Base-by-base conservation (phyloP, 2,329 filamentous ascomycete genomes). In the Rutstroemia sp. region DNA sequence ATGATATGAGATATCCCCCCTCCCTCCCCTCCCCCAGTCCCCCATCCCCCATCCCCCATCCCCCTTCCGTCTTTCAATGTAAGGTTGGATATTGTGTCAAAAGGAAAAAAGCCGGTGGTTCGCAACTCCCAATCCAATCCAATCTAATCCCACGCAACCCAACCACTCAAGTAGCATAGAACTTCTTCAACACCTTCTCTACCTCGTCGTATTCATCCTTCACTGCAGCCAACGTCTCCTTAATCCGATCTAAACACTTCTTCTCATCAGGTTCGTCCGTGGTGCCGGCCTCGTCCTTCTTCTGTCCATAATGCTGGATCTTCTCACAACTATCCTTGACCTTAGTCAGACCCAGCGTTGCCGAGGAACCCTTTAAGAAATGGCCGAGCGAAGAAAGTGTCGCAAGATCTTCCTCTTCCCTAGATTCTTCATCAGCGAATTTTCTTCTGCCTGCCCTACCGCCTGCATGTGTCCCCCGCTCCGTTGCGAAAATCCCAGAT, bases 281-380 rank as follows among this genome's bases (percentile, higher is more conserved):
- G 5, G 77, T 79, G 44, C 91, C 91, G 45, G 88, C 86, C 59
- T 89, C 82, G 65, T 92, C 91, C 73, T 92, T 90, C 66, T 81
- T 79, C 67, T 88, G 87, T 63, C 92, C 92, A 71, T 86, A 95
- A 69, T 95, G 87, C 73, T 99, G 92, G 67, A 99, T 96, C 78
- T 95, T 91, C 74, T 97, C 92, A 75, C 94, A 99, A 61, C 84
- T 87, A 68, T 96, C 91, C 71, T 90, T 89, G 66, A 99, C 87
- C 72, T 95, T 95, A 67, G 82, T 86, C 55, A 97, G 81, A 47
- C 94, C 94, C 54, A 99, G 81, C 4, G 94, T 96, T 41, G 94
- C 92, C 8, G 92, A 96, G 6, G 92, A 97, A 59, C 94, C 94
- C 75, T 99, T 99, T 65, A 99, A 80, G 75, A 96, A 99, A 74